phyloP scores from a whole-genome alignment of 2,329 filamentous ascomycete genomes.

The Talaromyces sp. region DNA sequence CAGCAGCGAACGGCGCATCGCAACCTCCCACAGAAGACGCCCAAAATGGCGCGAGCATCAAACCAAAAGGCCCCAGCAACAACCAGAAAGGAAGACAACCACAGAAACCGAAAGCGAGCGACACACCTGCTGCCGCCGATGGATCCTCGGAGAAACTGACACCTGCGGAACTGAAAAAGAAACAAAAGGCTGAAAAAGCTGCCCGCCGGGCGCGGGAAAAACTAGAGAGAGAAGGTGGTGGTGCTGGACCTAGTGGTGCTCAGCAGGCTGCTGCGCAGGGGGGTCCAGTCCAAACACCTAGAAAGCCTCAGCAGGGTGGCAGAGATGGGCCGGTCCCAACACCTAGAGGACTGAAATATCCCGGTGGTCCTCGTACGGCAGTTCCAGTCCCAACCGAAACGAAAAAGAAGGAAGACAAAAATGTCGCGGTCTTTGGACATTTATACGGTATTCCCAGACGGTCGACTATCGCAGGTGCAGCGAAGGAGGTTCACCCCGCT shows the following conservation, averaged over 20 bases:
- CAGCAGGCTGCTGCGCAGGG: constrained; percentile 23
- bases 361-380: constrained; percentile 29
- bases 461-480: constrained; percentile 57
- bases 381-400: constrained; percentile 42
- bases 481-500: constrained; percentile 76
- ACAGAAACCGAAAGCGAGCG: constrained; percentile 19
- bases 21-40: constrained; percentile 7
- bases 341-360: constrained; percentile 30
- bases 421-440: constrained; percentile 76
- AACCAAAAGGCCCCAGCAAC: not conserved
- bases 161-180: constrained; percentile 77
- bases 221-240: constrained; percentile 44
- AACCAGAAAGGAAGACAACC: constrained; percentile 10
- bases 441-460: constrained; percentile 72
- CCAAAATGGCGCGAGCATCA: not conserved
- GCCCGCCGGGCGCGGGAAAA: constrained; percentile 74
- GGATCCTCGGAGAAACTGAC: constrained; percentile 35
- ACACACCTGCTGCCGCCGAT: constrained; percentile 21
- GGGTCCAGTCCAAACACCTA: constrained; percentile 13
- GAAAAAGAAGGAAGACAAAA: constrained; percentile 61
- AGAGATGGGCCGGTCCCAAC: constrained; percentile 23
- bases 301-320: not conserved
- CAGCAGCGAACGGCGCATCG: constrained; percentile 6
- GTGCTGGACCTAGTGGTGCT: constrained; percentile 25
- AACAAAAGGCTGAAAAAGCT: constrained; percentile 86